Evolutionary conservation across 2,329 filamentous ascomycete species (phyloP), one percentile per base, ranked within the genome.

Genomic region (Fusarium fracticaudum): DNA sequence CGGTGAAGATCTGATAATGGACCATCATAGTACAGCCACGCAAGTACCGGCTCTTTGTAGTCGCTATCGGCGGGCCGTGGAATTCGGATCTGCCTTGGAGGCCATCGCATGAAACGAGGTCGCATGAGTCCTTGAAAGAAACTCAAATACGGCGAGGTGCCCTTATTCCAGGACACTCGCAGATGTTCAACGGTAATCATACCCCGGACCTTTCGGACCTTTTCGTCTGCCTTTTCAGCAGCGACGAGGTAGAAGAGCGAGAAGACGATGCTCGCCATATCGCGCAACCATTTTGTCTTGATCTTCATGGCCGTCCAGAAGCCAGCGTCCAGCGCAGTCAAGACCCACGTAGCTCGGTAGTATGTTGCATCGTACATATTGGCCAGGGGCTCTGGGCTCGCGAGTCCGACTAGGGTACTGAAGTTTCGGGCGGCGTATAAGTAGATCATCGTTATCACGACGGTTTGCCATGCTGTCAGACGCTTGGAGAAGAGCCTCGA

Each of bases 271-370:
- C 94, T 95, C 15, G 93, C 90, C 20, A 98, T 80, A 80, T 98
- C 95, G 44, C 95, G 89, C 47, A 98, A 76, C 90, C 93, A 95
- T 78, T 93, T 95, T 60, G 81, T 81, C 54, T 90, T 90, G 73
- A 99, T 95, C 78, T 91, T 92, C 96, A 99, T 99, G 40, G 96
- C 96, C 0, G 95, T 98, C 96, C 96, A 99, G 83, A 98, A 99
- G 4, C 96, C 96, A 11, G 96, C 96, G 78, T 99, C 96, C 69
- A 99, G 85, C 0, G 95, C 96, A 0, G 96, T 99, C 60, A 96
- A 91, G 22, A 98, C 90, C 96, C 96, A 99, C 80, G 96, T 99
- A 63, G 96, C 96, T 55, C 96, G 92, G 82, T 98, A 99, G 85
- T 97, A 99, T 35, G 93, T 91, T 59, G 94, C 88, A 62, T 94